Evolutionary conservation across 352 stramenopile genomes (phyloP), one percentile per base, ranked within the genome.

Genomic region (Phytophthora cactorum): DNA sequence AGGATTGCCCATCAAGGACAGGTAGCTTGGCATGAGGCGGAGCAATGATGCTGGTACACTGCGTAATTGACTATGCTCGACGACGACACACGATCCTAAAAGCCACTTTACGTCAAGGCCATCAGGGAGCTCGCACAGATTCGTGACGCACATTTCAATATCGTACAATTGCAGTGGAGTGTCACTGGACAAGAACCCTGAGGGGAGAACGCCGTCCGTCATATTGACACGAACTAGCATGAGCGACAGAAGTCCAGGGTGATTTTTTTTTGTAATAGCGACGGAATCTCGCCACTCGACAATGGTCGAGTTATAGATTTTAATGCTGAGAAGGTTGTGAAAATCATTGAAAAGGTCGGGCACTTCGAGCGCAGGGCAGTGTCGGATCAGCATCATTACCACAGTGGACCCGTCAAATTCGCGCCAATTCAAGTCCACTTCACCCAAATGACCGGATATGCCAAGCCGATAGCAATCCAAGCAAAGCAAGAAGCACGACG

Each of bases 281-380:
- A 68, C 72, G 5, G 75, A 69, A 7, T 22, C 52, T 1, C 14
- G 15, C 74, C 77, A 80, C 8, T 62, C 49, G 0, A 44, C 38
- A 49, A 84, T 57, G 1, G 69, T 77, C 11, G 65, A 70, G 46
- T 84, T 81, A 56, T 79, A 84, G 5, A 77, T 59, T 49, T 84
- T 79, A 46, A 81, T 15, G 3, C 63, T 73, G 7, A 62, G 51
- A 11, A 84, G 50, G 8, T 59, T 59, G 7, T 43, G 44, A n/a
- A 81, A 79, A 0, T 52, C 28, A 3, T 62, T 62, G 7, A 84
- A 53, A 17, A 52, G 14, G 10, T 63, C 2, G 0, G 71, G 62
- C 11, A 84, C 54, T 10, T 68, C 62, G 5, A 84, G 31, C 1
- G 45, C 12, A 5, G 61, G 49, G 39, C 76, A 84, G 53, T 84